phyloP scores from a whole-genome alignment of 306 rosid species.

The Malus asiatica region DNA sequence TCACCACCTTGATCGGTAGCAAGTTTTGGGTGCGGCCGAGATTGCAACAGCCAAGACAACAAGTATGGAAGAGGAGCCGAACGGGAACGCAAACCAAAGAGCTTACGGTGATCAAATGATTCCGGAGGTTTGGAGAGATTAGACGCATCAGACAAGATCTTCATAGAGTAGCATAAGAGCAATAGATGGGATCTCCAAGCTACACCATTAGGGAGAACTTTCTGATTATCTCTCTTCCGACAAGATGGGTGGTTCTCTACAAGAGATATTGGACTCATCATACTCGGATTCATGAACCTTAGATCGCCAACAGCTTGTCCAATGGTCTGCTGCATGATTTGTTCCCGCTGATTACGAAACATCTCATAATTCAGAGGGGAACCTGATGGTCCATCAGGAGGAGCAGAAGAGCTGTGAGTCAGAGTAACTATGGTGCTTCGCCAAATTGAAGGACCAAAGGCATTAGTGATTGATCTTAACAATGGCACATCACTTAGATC shows the following conservation, averaged over 20 bases:
- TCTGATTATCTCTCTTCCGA: conserved; percentile 90
- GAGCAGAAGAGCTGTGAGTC: conserved; percentile 93
- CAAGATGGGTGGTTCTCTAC: conserved; percentile 96
- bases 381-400: conserved; percentile 97
- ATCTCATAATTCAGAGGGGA: conserved; percentile 81
- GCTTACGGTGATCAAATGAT: conserved; percentile 63
- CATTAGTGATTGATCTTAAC: conserved; percentile 54
- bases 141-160: conserved; percentile 69
- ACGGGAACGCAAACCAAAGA: conserved; percentile 83
- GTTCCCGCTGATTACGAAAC: conserved; percentile 91
- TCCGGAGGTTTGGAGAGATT: conserved; percentile 71
- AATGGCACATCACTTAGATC: conserved; percentile 86
- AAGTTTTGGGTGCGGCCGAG: conserved; percentile 87
- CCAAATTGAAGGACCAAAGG: conserved; percentile 79
- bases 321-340: conserved; percentile 80
- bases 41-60: conserved; percentile 81
- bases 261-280: conserved; percentile 81
- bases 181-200: conserved; percentile 81
- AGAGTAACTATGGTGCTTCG: conserved; percentile 66
- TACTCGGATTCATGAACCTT: conserved; percentile 71
- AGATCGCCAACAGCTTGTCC: conserved; percentile 97
- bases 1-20: conserved; percentile 87
- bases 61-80: conserved; percentile 91
- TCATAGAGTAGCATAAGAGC: conserved; percentile 84
- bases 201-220: conserved; percentile 95